Conservation (phyloP, 495 filamentous ascomycete genomes). For the Penicillium daleae region DNA sequence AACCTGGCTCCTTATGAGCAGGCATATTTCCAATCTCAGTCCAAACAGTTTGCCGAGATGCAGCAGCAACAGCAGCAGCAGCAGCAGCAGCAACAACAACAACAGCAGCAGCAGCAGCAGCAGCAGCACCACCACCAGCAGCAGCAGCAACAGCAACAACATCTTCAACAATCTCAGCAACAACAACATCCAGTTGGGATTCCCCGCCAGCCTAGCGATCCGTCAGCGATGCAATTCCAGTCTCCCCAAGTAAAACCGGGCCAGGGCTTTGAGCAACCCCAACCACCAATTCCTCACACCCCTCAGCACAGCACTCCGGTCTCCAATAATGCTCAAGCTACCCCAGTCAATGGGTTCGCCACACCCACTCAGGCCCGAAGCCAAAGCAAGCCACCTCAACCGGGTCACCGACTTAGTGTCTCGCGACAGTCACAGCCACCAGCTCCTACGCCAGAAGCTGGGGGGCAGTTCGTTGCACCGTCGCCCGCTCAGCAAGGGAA, state of each 20-base stretch:
- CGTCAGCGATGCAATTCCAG: slow-evolving; percentile 45
- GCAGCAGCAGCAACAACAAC: slow-evolving; percentile 46
- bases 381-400: slow-evolving; percentile 42
- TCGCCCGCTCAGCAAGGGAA: slow-evolving; percentile 44
- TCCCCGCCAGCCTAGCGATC: slow-evolving; percentile 41
- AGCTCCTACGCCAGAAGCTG: slow-evolving; percentile 35
- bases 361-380: slow-evolving; percentile 45
- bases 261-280: slow-evolving; percentile 39
- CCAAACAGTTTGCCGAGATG: slow-evolving; percentile 55
- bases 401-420: slow-evolving; percentile 43
- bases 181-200: slow-evolving; percentile 39
- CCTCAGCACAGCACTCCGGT: slow-evolving; percentile 40
- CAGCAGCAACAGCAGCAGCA: slow-evolving; percentile 54
- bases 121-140: slow-evolving; percentile 54
- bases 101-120: slow-evolving; percentile 45
- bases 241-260: slow-evolving; percentile 41
- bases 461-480: slow-evolving; percentile 37
- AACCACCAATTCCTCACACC: slow-evolving; percentile 41
- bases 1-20: slow-evolving; percentile 77
- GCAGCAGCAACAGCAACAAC: slow-evolving; percentile 45
- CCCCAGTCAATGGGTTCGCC: slow-evolving; percentile 48
- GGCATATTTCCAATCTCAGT: slow-evolving; percentile 64
- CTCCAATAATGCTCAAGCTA: slow-evolving; percentile 38
- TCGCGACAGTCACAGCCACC: slow-evolving; percentile 46
- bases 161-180: slow-evolving; percentile 54